These are phyloP conservation scores for Cordyceps farinosa DNA, from an alignment of 2,329 filamentous ascomycete genomes.

Conservation along the genomic window DNA sequence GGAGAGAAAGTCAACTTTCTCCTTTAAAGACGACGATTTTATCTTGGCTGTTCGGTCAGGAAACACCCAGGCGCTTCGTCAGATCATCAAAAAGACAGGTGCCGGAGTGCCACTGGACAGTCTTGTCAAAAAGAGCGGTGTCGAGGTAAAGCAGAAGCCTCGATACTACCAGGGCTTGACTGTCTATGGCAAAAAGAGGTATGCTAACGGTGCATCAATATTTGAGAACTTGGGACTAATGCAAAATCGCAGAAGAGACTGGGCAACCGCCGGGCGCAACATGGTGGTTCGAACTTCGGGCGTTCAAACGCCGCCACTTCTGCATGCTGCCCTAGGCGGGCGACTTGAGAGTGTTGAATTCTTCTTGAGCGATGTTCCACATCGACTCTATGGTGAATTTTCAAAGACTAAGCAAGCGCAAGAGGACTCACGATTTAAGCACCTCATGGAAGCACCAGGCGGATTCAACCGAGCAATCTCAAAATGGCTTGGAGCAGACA, in stretches of 20 bases:
- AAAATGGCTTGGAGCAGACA: conserved; percentile 58
- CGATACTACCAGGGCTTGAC: conserved; percentile 73
- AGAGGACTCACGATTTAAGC: conserved; percentile 59
- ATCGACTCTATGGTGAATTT: conserved; percentile 66
- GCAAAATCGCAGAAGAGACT: conserved; percentile 51
- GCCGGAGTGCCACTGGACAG: conserved; percentile 66
- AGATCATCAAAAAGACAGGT: conserved; percentile 63
- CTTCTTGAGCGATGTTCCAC: conserved; percentile 69
- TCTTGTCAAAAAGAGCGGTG: conserved; percentile 62
- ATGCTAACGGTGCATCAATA: conserved; percentile 11
- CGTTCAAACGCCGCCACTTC: conserved; percentile 53
- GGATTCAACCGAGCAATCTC: conserved; percentile 62
- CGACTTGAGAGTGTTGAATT: conserved; percentile 70
- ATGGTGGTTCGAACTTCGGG: conserved; percentile 38
- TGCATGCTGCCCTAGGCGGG: conserved; percentile 53
- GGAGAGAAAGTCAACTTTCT: conserved; percentile 35
- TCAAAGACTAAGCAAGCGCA: conserved; percentile 54
- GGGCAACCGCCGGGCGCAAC: conserved; percentile 62
- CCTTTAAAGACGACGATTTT: conserved; percentile 42
- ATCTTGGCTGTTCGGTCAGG: conserved; percentile 42
- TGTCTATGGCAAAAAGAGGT: conserved; percentile 69
- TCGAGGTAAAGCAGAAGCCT: conserved; percentile 61
- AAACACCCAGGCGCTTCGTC: conserved; percentile 54
- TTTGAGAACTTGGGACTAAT: conserved; percentile 14
- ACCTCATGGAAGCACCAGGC: conserved; percentile 54